Base-by-base conservation (phyloP, 2,329 filamentous ascomycete genomes). In the Aspergillus tamarii region DNA sequence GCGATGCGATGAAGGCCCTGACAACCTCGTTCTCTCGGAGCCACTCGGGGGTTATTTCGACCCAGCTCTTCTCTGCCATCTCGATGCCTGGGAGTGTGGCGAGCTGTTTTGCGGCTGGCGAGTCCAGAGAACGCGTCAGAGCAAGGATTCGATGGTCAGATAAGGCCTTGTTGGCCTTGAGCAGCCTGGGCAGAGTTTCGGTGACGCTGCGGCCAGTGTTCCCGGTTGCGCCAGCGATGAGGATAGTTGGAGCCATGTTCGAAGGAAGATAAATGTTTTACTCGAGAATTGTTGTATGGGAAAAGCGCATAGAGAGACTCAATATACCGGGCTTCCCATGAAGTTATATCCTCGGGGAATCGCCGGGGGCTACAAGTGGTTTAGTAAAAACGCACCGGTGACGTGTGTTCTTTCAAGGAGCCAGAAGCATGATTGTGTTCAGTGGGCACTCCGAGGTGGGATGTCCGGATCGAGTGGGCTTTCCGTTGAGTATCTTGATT, bases 1-100 rank as follows among this genome's bases (percentile, higher is more conserved):
- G 78, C 0, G 79, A 66, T 21, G 81, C 80, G 50, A 83, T 77
- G 60, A 81, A 83, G 0, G 71, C 76, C 28, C 77, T 69, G 11
- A 61, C 69, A 1, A 83, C 76, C 4, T 77, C 55, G 9, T 77
- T 70, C 14, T 77, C 62, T 2, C 69, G 74, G 26, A 83, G 76
- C 81, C 80, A 83, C 45, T 74, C 72, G 5, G 74, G n/a, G 6
- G 70, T 78, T 52, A 81, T 78, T 0, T 78, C 73, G 41, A 73
- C 63, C 80, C 78, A 80, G 67, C 23, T 26, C 23, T 74, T 72
- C 26, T 76, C 41, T 52, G 80, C 77, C 2, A 70, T 41, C 60
- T 79, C 70, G 10, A 82, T 75, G 3, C 70, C 67, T 0, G 78
- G 72, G 0, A 81, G 26, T 11, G 67, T 66, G 11, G 76, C 72